Percentiles rank a stretch among this genome's conserved stretches.
phyloP scores from a whole-genome alignment of 2,329 filamentous ascomycete genomes.

The Curvularia eragrostidis region DNA sequence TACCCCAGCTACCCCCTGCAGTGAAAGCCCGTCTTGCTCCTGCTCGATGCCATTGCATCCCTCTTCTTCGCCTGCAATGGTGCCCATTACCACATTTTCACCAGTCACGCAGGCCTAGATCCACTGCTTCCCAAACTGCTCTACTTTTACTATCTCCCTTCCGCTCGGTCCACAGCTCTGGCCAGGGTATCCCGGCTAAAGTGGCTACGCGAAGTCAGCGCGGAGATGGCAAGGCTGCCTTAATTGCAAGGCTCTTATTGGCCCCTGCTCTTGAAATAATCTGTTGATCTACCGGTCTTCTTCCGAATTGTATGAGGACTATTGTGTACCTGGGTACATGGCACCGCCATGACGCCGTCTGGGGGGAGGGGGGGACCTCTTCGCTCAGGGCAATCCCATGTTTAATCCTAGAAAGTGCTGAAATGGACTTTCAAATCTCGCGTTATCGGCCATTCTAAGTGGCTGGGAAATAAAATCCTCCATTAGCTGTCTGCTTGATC shows the following conservation, averaged over 20 bases:
- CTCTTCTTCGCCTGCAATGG: neutral
- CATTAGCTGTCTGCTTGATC: neutral
- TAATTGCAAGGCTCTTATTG: slow-evolving; percentile 22
- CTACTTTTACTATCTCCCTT: neutral
- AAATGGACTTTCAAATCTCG: neutral
- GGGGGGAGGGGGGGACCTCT: slow-evolving; percentile 24
- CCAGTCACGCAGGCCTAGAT: neutral
- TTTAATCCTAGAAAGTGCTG: slow-evolving; percentile 25
- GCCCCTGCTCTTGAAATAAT: slow-evolving; percentile 15
- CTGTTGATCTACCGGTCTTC: slow-evolving; percentile 32
- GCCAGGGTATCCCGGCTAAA: slow-evolving; percentile 32
- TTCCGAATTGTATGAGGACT: slow-evolving; percentile 17
- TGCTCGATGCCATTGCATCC: neutral
- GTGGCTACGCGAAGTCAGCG: slow-evolving; percentile 13
- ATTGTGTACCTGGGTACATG: slow-evolving; percentile 8
- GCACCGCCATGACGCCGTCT: slow-evolving; percentile 15
- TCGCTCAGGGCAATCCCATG: slow-evolving; percentile 20
- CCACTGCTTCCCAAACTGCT: neutral
- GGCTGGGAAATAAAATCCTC: neutral
- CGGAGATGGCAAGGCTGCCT: slow-evolving; percentile 14
- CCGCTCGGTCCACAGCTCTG: slow-evolving; percentile 3
- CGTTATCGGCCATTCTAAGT: neutral
- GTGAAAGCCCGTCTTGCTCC: neutral
- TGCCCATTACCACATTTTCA: neutral
- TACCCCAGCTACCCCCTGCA: slow-evolving; percentile 17